These are phyloP conservation scores for Lentithecium fluviatile DNA, from an alignment of 495 filamentous ascomycete species.

Conservation along the genomic window DNA sequence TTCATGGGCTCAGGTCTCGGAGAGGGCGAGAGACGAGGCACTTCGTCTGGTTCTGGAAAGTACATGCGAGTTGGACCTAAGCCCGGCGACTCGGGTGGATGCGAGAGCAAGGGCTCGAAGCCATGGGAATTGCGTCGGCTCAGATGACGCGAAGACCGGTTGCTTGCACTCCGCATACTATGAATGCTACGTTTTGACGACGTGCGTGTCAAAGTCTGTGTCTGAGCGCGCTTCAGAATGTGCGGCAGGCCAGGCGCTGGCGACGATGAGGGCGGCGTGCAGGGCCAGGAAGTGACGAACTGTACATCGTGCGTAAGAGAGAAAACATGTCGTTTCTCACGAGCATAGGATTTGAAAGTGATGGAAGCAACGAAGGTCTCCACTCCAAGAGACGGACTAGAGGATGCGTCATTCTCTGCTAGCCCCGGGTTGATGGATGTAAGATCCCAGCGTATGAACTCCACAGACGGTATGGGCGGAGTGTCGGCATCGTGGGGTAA, in stretches of 20 bases:
- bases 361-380: slow-evolving; percentile 27
- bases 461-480: slow-evolving; percentile 22
- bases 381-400: neutral
- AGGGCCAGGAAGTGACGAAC: slow-evolving; percentile 42
- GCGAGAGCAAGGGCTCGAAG: slow-evolving; percentile 26
- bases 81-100: slow-evolving; percentile 26
- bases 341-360: slow-evolving; percentile 34
- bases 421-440: neutral
- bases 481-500: slow-evolving; percentile 42
- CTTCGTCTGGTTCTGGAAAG: slow-evolving; percentile 12
- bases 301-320: slow-evolving; percentile 39
- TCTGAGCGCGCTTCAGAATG: slow-evolving; percentile 17
- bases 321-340: slow-evolving; percentile 19
- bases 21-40: neutral
- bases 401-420: slow-evolving; percentile 2
- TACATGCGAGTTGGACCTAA: slow-evolving; percentile 11
- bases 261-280: slow-evolving; percentile 29
- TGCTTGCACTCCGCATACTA: slow-evolving; percentile 6
- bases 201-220: slow-evolving; percentile 7
- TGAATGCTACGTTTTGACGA: slow-evolving; percentile 25
- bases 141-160: neutral
- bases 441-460: slow-evolving; percentile 22
- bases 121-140: slow-evolving; percentile 29
- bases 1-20: slow-evolving; percentile 19
- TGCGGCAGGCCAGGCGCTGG: slow-evolving; percentile 10